These are phyloP conservation scores for Erigeron canadensis DNA, from an alignment of 129 eudicot species.

Conservation along the genomic window DNA sequence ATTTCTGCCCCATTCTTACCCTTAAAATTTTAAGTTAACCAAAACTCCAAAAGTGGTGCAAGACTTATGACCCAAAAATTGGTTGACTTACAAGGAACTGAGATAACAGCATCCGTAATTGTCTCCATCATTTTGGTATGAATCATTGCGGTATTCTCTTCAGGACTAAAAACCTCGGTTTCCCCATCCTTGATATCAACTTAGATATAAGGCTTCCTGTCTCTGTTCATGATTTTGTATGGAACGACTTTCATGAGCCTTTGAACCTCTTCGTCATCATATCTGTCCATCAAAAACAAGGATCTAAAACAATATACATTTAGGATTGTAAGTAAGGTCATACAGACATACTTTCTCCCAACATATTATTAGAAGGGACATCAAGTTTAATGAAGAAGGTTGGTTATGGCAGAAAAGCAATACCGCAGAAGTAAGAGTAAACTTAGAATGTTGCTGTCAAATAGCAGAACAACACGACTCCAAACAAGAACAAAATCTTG, in stretches of 20 bases:
- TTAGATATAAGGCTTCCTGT: conserved; percentile 73
- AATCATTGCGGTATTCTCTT: conserved; percentile 87
- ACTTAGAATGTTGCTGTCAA: no score
- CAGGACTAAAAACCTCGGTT: conserved; percentile 86
- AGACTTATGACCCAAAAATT: not conserved
- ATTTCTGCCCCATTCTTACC: not conserved
- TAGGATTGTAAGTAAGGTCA: no score
- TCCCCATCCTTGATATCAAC: conserved; percentile 66
- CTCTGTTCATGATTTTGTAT: conserved; percentile 70
- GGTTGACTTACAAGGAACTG: conserved; percentile 58
- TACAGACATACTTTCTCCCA: no score
- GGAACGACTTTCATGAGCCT: conserved; percentile 72
- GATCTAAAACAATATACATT: not conserved
- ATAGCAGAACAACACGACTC: no score
- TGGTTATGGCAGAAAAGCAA: no score
- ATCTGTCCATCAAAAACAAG: conserved; percentile 34
- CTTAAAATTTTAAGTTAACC: not conserved
- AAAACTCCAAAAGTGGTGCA: not conserved
- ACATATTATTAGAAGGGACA: no score
- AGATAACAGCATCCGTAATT: conserved; percentile 83
- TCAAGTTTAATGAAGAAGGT: no score
- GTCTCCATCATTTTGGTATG: conserved; percentile 85
- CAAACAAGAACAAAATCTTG: no score
- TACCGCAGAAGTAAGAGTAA: no score
- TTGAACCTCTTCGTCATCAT: conserved; percentile 75